phyloP scores from a whole-genome alignment of 768 basidiomycete species.

The Dendrothele bispora region DNA sequence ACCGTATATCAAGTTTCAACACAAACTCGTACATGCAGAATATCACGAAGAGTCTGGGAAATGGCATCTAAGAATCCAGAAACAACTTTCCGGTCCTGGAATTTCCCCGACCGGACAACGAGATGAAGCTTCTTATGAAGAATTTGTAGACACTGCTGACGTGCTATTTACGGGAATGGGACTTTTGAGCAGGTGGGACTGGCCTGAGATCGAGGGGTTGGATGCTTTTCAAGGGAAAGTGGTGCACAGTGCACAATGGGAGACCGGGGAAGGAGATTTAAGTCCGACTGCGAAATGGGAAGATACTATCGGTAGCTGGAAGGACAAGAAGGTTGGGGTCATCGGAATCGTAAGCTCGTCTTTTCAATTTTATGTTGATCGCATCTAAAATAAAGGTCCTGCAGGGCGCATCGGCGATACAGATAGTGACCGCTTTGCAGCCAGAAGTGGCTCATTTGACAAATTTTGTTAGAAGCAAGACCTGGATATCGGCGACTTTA shows the following conservation, averaged over 20 bases:
- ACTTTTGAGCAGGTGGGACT: constrained; percentile 55
- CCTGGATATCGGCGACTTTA: constrained; percentile 54
- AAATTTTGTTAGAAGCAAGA: constrained; percentile 60
- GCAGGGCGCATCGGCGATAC: constrained; percentile 63
- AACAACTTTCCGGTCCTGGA: constrained; percentile 18
- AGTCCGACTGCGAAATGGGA: constrained; percentile 33
- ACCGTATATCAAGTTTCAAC: constrained; percentile 53
- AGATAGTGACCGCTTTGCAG: constrained; percentile 59
- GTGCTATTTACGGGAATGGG: constrained; percentile 57
- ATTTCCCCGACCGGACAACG: constrained; percentile 12
- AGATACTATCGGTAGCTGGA: constrained; percentile 48
- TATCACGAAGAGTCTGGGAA: constrained; percentile 52
- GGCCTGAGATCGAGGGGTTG: constrained; percentile 66
- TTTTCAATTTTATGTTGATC: background rate
- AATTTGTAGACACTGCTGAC: constrained; percentile 55
- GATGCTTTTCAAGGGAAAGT: constrained; percentile 55
- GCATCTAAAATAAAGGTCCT: background rate
- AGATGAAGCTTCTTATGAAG: constrained; percentile 31
- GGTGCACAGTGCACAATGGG: constrained; percentile 67
- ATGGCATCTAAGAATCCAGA: constrained; percentile 54
- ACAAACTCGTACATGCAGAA: constrained; percentile 50
- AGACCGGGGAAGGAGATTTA: constrained; percentile 33
- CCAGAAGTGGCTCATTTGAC: constrained; percentile 46
- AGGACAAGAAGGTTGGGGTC: constrained; percentile 54
- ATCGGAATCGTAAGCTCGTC: constrained; percentile 61